phyloP scores from a whole-genome alignment of 2,329 filamentous ascomycete genomes.

The Davidsoniella eucalypti region DNA sequence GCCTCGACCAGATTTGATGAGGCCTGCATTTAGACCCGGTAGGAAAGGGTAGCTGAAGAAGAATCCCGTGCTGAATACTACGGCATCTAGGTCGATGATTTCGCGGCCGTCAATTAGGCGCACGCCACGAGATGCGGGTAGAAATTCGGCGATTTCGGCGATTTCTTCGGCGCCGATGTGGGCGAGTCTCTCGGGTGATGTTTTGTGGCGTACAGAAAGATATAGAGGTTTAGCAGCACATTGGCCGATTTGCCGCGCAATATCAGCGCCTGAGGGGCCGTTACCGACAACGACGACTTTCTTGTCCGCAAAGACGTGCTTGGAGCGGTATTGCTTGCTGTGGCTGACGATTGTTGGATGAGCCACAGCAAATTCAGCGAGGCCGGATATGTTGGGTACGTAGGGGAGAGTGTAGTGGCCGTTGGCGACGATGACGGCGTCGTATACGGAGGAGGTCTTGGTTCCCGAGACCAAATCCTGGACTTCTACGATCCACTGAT shows the following conservation, averaged over 20 bases:
- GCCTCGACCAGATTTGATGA: conserved; percentile 52
- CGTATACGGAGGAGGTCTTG: conserved; percentile 36
- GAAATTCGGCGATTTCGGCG: conserved; percentile 41
- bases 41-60: conserved; percentile 71
- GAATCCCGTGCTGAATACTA: conserved; percentile 84
- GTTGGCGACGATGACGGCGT: conserved; percentile 59
- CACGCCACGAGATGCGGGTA: conserved; percentile 38
- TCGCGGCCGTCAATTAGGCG: conserved; percentile 48
- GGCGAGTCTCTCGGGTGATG: conserved; percentile 27
- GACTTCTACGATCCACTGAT: conserved; percentile 7
- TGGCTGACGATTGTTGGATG: conserved; percentile 50
- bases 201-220: conserved; percentile 41
- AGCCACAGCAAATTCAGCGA: conserved; percentile 39
- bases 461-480: conserved; percentile 20
- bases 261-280: conserved; percentile 69
- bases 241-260: conserved; percentile 56
- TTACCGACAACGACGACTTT: conserved; percentile 77
- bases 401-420: conserved; percentile 59
- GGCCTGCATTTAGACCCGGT: conserved; percentile 25
- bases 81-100: conserved; percentile 52
- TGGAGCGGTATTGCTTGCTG: conserved; percentile 63
- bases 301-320: conserved; percentile 44
- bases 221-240: conserved; percentile 45
- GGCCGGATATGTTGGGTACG: conserved; percentile 45
- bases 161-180: conserved; percentile 34